Conservation (phyloP, 2,329 filamentous ascomycete genomes). For the Zymoseptoria crescenta region DNA sequence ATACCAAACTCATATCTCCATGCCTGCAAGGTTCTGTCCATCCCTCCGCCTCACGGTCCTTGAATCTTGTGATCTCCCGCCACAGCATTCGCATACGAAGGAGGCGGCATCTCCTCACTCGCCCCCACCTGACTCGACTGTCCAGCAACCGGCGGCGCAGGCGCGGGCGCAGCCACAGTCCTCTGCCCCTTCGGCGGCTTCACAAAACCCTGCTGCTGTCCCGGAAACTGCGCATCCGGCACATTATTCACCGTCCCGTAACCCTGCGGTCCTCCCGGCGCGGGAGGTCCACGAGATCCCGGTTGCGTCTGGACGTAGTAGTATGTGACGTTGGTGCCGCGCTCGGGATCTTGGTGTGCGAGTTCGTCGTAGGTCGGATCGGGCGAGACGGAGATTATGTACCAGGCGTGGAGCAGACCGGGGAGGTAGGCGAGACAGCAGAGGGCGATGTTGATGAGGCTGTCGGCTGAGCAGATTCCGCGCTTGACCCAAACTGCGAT, state of each 20-base stretch:
- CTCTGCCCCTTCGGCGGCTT: conserved; percentile 27
- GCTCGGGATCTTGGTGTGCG: conserved; percentile 56
- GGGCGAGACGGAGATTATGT: conserved; percentile 88
- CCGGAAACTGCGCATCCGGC: conserved; percentile 36
- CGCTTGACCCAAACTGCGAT: conserved; percentile 85
- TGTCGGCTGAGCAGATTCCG: conserved; percentile 86
- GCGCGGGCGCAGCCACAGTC: conserved; percentile 24
- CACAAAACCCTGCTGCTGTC: conserved; percentile 32
- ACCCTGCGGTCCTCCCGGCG: conserved; percentile 20
- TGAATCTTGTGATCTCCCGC: conserved; percentile 82
- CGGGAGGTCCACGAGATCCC: conserved; percentile 20
- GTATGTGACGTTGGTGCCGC: conserved; percentile 57
- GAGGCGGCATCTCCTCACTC: conserved; percentile 51
- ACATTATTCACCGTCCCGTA: conserved; percentile 38
- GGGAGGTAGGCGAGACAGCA: conserved; percentile 58
- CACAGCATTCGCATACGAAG: conserved; percentile 84
- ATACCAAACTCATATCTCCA: not conserved
- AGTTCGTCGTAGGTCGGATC: conserved; percentile 57
- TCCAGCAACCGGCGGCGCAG: conserved; percentile 13
- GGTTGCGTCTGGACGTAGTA: conserved; percentile 52
- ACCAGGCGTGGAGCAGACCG: conserved; percentile 91
- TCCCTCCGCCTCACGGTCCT: conserved; percentile 30
- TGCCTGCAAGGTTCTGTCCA: not conserved
- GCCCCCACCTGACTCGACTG: conserved; percentile 33
- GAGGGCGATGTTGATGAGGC: conserved; percentile 89